phyloP scores from a whole-genome alignment of 2,329 filamentous ascomycete species.

The Aplosporella prunicola region DNA sequence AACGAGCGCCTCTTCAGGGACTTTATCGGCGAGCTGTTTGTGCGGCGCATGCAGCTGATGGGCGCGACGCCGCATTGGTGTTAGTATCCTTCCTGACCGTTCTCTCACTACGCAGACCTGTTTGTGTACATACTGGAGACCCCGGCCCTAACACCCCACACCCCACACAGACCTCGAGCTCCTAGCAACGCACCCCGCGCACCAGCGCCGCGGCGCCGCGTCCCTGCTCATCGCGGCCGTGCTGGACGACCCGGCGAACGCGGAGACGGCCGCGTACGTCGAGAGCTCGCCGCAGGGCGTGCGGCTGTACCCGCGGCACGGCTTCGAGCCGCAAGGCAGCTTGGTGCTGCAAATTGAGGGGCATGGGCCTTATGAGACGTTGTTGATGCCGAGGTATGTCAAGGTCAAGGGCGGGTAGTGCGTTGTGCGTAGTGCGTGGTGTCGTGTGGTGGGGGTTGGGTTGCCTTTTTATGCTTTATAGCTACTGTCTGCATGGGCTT shows the following conservation, averaged over 20 bases:
- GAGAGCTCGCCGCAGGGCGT: not conserved
- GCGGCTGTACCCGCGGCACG: not conserved
- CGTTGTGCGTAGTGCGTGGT: too few species aligned
- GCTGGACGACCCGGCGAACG: not conserved
- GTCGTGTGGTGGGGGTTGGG: too few species aligned
- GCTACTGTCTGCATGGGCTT: too few species aligned
- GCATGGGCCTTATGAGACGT: not conserved
- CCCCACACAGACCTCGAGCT: constrained; percentile 4
- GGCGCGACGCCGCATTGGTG: constrained; percentile 4
- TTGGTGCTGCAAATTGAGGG: not conserved
- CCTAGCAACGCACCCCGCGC: constrained; percentile 4
- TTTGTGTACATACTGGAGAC: not conserved
- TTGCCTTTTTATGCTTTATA: too few species aligned
- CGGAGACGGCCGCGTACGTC: not conserved
- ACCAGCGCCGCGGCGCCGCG: constrained; percentile 6
- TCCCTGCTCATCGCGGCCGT: not conserved
- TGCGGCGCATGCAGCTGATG: not conserved
- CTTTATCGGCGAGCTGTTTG: not conserved
- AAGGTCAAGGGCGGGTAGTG: too few species aligned
- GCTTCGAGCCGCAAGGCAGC: constrained; percentile 1
- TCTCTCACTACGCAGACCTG: not conserved
- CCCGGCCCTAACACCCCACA: not conserved
- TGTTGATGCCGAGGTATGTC: constrained; percentile 4
- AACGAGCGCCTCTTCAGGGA: not conserved
- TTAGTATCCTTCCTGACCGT: not conserved